These are phyloP conservation scores for Fusarium sp. DNA, from an alignment of 2,329 filamentous ascomycete species.

Conservation along the genomic window DNA sequence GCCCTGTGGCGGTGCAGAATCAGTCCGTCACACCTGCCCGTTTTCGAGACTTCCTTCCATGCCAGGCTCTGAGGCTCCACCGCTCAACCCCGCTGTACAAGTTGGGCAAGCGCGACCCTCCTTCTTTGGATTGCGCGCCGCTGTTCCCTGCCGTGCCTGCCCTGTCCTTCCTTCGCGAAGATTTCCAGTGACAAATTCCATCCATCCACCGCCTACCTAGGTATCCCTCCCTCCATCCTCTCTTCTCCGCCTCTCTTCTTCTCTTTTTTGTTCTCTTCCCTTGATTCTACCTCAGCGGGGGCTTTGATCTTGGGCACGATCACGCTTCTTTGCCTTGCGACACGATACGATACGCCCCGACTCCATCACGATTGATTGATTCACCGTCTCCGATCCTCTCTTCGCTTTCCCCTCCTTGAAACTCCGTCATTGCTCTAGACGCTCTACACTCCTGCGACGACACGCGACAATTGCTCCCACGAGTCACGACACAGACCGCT, in stretches of 20 bases:
- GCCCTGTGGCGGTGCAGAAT: constrained; percentile 43
- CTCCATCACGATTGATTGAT: constrained; percentile 9
- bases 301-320: constrained; percentile 23
- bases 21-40: constrained; percentile 5
- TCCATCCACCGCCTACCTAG: constrained; percentile 3
- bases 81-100: constrained; percentile 36
- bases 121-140: constrained; percentile 27
- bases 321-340: constrained; percentile 21
- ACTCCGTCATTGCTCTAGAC: constrained; percentile 19
- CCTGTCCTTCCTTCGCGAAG: constrained; percentile 21
- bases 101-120: constrained; percentile 40
- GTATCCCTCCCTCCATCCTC: no score
- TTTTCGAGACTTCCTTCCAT: constrained; percentile 5
- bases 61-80: constrained; percentile 17
- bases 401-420: constrained; percentile 17
- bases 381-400: constrained; percentile 4
- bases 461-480: constrained; percentile 35
- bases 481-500: constrained; percentile 34
- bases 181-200: constrained; percentile 23
- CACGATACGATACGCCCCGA: constrained; percentile 35
- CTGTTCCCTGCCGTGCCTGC: constrained; percentile 18
- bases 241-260: constrained; percentile 21
- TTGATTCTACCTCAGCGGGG: constrained; percentile 30
- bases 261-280: constrained; percentile 12
- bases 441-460: constrained; percentile 40